Evolutionary conservation across 1,284 basidiomycete species (phyloP), one percentile per base, ranked within the genome.

Genomic region (Peniophora sp.): DNA sequence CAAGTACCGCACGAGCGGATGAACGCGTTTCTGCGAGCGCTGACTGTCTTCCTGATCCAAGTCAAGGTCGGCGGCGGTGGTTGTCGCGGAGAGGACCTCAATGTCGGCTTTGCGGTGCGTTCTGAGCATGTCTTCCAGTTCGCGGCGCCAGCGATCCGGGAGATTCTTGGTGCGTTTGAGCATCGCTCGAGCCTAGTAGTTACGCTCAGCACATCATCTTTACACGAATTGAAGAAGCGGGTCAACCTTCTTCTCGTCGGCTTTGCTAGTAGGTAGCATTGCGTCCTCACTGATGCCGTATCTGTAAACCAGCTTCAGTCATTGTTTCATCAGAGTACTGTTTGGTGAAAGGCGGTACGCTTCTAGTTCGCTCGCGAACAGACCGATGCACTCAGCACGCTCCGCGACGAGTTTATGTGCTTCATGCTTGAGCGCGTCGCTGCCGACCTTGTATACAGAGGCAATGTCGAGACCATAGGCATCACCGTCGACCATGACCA

Each of bases 401-500:
- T 71, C 67, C 0, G 89, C 81, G 0, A 83, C 79, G 20, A 92
- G 70, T 44, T 72, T 78, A 11, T 67, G 71, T 32, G 72, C 77
- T 61, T 91, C 85, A 61, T 90, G 85, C 38, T 69, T 69, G 65
- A 90, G 69, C 43, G 66, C 70, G 49, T 63, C 65, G 57, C 85
- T 89, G 12, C 88, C 86, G 53, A 81, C 79, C 56, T 79, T 85
- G 69, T 93, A 97, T 2, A 89, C 86, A 0, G 88, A 87, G 2
- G 92, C 74, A 53, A 97, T 96, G 55, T 93, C 90, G 38, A 97
- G 65, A 2, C 94, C 94, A 63, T 90, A 89, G 0, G 93, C 85
- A 64, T 97, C 94, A 0, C 80, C 87, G 61, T 97, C 94, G 3
- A 96, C 86, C n/a, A 97, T 67, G 0, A 78, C 85, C 50, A 88